Conservation (phyloP, 805 yeast species). For the Gaillardinia entomophila region DNA sequence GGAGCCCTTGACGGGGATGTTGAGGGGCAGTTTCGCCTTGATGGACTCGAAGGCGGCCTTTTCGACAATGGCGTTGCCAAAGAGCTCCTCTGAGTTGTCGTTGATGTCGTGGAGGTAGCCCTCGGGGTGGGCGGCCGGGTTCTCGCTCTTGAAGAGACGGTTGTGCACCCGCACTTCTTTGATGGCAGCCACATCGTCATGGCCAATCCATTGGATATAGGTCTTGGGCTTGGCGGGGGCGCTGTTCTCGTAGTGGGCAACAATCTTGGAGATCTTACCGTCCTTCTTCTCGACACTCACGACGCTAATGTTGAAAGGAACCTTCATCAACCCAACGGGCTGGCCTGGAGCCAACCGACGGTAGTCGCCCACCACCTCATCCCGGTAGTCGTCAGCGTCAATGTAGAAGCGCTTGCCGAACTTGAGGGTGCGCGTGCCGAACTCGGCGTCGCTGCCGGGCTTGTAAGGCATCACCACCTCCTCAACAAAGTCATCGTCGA, state of each 20-base stretch:
- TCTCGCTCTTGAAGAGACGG: constrained; percentile 83
- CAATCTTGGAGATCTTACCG: constrained; percentile 59
- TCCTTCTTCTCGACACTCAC: constrained; percentile 51
- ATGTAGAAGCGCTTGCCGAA: constrained; percentile 77
- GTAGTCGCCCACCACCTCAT: constrained; percentile 58
- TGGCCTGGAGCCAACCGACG: constrained; percentile 93
- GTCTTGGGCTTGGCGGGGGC: constrained; percentile 82
- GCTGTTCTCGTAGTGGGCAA: constrained; percentile 68
- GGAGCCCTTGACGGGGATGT: constrained; percentile 49
- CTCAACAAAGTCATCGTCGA: constrained; percentile 70
- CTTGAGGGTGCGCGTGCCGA: constrained; percentile 60
- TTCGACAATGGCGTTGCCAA: constrained; percentile 67
- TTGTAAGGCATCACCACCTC: constrained; percentile 77
- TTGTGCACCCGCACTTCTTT: constrained; percentile 82
- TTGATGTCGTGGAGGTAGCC: constrained; percentile 85
- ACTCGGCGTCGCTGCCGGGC: constrained; percentile 71
- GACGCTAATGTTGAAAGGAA: constrained; percentile 76
- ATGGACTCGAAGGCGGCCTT: constrained; percentile 63
- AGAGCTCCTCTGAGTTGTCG: constrained; percentile 66
- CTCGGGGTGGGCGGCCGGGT: constrained; percentile 82
- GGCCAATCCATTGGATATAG: constrained; percentile 94
- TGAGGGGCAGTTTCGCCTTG: constrained; percentile 68
- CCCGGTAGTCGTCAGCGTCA: constrained; percentile 81
- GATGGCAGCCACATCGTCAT: constrained; percentile 50
- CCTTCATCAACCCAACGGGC: constrained; percentile 90